These are phyloP conservation scores for Senecio squalidus DNA, from an alignment of 140 eudicot species.

Conservation along the genomic window DNA sequence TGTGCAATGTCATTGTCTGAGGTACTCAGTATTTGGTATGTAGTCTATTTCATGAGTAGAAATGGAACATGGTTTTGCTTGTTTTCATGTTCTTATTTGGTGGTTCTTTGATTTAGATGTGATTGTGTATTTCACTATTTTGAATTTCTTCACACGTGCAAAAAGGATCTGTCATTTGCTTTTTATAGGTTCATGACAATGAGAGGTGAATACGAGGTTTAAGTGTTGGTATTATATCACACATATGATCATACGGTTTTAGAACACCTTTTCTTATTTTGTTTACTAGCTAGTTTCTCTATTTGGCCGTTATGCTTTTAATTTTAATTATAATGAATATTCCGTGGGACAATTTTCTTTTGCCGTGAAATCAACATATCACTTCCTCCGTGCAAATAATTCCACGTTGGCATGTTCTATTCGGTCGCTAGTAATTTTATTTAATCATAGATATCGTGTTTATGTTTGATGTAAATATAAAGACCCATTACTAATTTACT, in stretches of 20 bases:
- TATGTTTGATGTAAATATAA: too few species aligned
- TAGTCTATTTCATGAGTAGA: conserved; percentile 20
- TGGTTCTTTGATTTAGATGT: conserved; percentile 11
- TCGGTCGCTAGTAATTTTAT: background rate
- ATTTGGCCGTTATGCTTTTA: background rate
- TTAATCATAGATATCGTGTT: background rate
- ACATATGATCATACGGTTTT: conserved; percentile 5
- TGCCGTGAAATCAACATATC: background rate
- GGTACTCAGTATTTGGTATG: conserved; percentile 22
- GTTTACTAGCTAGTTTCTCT: conserved; percentile 1
- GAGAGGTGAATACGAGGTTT: conserved; percentile 4
- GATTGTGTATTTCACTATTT: background rate
- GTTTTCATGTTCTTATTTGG: conserved; percentile 16
- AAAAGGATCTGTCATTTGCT: conserved; percentile 3
- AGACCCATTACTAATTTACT: too few species aligned
- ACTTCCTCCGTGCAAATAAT: background rate
- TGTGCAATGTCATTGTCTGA: conserved; percentile 21
- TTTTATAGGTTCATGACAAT: conserved; percentile 3
- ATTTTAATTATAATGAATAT: background rate
- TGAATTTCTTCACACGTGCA: conserved; percentile 3
- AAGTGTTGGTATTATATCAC: background rate
- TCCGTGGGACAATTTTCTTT: background rate
- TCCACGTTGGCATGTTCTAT: background rate
- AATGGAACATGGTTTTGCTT: conserved; percentile 29
- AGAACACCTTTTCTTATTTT: conserved; percentile 4